Evolutionary conservation across 148 eudicot species (phyloP), one percentile per base, ranked within the genome.

Genomic region (Cornus controversa): DNA sequence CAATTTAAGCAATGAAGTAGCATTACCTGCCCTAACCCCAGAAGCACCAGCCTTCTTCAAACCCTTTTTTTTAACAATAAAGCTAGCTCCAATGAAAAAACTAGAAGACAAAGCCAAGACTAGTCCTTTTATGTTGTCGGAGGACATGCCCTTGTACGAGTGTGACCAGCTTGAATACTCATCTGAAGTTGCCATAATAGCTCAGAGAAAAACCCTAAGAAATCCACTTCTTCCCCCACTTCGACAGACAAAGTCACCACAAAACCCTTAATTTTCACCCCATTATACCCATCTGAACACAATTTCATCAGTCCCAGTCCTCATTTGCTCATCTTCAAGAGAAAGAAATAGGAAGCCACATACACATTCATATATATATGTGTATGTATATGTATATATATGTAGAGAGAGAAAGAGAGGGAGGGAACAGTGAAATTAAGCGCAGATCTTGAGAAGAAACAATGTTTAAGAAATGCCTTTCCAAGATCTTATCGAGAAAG

Each of bases 41-140:
- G 84, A 75, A 57, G 80, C 82, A 28, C 80, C 87, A 23, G 87
- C 84, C 72, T 82, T 75, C 75, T 75, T 81, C 4, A 85, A 69
- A 1, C 87, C 87, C 68, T 85, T 85, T 26, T 85, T 85, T 82
- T 85, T 85, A 10, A 84, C 77, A 75, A 84, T 80, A 27, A 84
- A 84, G 76, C 86, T 85, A 37, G 84, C 82, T 0, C 87, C 87
- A 69, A 85, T 85, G 60, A 85, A 85, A 67, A 81, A 34, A 29
- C 87, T 85, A 6, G 87, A 85, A 31, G 82, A 85, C 76, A 81
- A 71, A 13, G 84, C 87, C 15, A 85, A 72, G 8, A 85, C 78
- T 67, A 85, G 65, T 14, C 87, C 87, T 67, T 82, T 85, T 3
- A 82, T 79, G 47, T 85, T 85, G 23, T 85, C 87, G 20, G 80